These are phyloP conservation scores for Arthrinium phaeospermum DNA, from an alignment of 2,329 filamentous ascomycete genomes.

Conservation along the genomic window DNA sequence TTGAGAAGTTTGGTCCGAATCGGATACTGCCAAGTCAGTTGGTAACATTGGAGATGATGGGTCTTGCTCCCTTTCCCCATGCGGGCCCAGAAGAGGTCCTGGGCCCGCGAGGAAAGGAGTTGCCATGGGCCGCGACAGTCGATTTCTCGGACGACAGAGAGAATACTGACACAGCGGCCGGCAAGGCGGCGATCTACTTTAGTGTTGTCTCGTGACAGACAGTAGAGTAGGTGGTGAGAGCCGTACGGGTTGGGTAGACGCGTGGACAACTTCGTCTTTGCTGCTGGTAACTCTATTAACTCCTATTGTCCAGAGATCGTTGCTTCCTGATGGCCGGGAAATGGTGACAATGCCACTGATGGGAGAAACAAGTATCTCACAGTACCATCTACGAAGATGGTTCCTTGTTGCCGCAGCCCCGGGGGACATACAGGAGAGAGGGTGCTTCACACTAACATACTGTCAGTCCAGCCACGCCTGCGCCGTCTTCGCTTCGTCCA, in stretches of 20 bases:
- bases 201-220: constrained; percentile 30
- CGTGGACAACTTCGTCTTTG: constrained; percentile 24
- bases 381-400: neutral
- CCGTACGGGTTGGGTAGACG: constrained; percentile 32
- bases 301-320: neutral
- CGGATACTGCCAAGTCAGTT: constrained; percentile 28
- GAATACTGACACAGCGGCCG: neutral
- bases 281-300: neutral
- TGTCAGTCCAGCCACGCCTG: constrained; percentile 31
- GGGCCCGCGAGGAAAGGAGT: neutral
- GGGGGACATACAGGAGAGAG: neutral
- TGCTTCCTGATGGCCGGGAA: neutral
- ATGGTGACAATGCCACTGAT: neutral
- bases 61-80: neutral
- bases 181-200: constrained; percentile 30
- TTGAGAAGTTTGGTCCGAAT: constrained; percentile 23
- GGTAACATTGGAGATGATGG: neutral
- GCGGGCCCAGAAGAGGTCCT: neutral
- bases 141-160: neutral
- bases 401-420: neutral
- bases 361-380: neutral
- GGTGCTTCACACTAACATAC: constrained; percentile 7
- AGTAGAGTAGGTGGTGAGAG: constrained; percentile 29
- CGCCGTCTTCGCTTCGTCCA: constrained; percentile 25
- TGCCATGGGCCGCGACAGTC: neutral